Percentiles rank a stretch among this genome's conserved stretches.
Evolutionary conservation across 2,329 filamentous ascomycete genomes (phyloP).

Genomic region (Ophiostoma triangulosporum): DNA sequence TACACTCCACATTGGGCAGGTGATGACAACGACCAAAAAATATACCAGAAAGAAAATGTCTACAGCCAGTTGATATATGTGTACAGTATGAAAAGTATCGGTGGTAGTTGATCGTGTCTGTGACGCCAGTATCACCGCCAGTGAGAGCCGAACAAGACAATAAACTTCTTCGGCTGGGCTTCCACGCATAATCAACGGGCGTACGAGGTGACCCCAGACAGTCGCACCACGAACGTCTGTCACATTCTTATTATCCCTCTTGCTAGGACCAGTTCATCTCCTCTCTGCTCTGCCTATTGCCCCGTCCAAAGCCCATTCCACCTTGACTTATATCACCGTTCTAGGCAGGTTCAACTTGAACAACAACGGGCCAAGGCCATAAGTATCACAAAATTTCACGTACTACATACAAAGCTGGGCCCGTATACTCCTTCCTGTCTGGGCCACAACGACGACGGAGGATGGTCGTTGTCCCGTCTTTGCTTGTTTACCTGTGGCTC

Average conservation of each 20-base stretch:
- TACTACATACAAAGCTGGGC: neutral
- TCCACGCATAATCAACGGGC: neutral
- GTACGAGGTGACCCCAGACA: neutral
- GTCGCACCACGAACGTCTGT: too few relatives aligned
- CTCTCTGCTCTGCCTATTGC: neutral
- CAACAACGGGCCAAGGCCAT: neutral
- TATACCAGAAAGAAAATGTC: too few relatives aligned
- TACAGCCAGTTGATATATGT: too few relatives aligned
- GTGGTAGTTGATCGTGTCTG: neutral
- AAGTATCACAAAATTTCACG: neutral
- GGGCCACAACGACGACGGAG: neutral
- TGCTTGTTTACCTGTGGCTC: neutral
- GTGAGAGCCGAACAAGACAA: neutral
- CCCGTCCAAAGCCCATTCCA: neutral
- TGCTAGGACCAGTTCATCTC: neutral
- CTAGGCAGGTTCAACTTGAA: neutral
- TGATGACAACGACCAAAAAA: too few relatives aligned
- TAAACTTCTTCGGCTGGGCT: neutral
- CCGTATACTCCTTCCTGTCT: neutral
- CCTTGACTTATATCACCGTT: neutral
- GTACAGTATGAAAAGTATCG: neutral
- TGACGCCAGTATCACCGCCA: too few relatives aligned
- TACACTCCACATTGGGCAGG: neutral
- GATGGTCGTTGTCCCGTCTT: neutral
- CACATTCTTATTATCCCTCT: neutral